phyloP scores from a whole-genome alignment of 2,329 filamentous ascomycete genomes.

The Fusarium xyrophilum region DNA sequence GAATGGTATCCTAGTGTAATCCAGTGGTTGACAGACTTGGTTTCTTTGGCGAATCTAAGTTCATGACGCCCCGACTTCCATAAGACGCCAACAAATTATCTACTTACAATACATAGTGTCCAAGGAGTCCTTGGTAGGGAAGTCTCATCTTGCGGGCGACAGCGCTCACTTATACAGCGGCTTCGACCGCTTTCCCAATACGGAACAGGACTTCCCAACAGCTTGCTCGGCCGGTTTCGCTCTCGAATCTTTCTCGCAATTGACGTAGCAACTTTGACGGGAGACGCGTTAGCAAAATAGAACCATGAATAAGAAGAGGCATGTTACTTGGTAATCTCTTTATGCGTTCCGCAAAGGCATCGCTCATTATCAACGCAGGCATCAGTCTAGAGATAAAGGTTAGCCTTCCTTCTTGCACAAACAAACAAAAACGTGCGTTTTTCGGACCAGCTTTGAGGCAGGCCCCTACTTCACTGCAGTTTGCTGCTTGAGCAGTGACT shows the following conservation, averaged over 20 bases:
- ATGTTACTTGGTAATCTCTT: constrained; percentile 6
- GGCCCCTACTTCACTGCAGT: background rate
- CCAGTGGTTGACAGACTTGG: rapidly evolving
- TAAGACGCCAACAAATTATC: rapidly evolving
- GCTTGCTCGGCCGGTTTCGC: background rate
- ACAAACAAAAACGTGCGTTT: background rate
- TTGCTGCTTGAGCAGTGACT: constrained; percentile 6
- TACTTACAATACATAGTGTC: too few species aligned
- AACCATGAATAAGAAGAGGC: background rate
- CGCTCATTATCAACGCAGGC: constrained; percentile 2
- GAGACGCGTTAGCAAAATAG: background rate
- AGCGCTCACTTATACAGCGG: background rate
- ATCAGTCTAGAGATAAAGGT: background rate
- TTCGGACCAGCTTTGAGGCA: constrained; percentile 15
- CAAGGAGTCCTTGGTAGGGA: background rate
- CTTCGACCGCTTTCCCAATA: background rate
- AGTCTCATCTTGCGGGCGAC: too few species aligned
- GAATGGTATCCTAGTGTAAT: rapidly evolving
- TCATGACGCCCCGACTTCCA: rapidly evolving
- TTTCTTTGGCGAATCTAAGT: rapidly evolving
- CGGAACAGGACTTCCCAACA: constrained; percentile 13
- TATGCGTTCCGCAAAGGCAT: constrained; percentile 20
- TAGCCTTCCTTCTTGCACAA: rapidly evolving
- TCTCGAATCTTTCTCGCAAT: background rate
- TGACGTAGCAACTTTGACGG: background rate